Evolutionary conservation across 495 filamentous ascomycete genomes (phyloP).

Genomic region (Bacidia rubella): DNA sequence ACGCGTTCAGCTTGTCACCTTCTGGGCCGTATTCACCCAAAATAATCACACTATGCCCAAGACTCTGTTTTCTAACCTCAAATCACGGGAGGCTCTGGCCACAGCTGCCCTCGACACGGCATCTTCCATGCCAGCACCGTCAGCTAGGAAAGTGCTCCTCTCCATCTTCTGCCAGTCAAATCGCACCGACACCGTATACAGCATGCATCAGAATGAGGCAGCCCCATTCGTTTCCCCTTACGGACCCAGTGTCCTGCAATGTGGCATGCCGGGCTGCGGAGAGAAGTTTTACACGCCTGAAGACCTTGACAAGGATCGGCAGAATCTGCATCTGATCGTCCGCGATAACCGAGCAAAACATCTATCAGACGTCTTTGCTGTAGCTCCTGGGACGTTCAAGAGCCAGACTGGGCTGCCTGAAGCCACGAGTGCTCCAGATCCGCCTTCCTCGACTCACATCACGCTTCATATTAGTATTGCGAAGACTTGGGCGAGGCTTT

Average conservation of each 20-base stretch:
- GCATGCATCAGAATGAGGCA: background rate
- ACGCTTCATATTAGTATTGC: conserved; percentile 18
- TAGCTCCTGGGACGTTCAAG: conserved; percentile 9
- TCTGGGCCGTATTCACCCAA: conserved; percentile 19
- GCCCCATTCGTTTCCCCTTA: conserved; percentile 19
- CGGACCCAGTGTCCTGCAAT: conserved; percentile 19
- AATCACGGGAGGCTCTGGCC: conserved; percentile 14
- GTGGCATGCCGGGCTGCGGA: conserved; percentile 13
- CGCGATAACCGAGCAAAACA: conserved; percentile 15
- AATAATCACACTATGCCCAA: conserved; percentile 18
- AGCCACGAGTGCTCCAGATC: background rate
- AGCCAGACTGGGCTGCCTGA: conserved; percentile 18
- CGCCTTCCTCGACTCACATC: conserved; percentile 14
- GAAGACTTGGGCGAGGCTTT: conserved; percentile 11
- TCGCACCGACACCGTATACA: background rate
- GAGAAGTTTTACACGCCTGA: conserved; percentile 9
- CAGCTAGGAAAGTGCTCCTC: conserved; percentile 1
- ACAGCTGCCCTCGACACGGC: conserved; percentile 12
- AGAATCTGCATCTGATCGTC: conserved; percentile 1
- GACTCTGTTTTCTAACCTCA: conserved; percentile 18
- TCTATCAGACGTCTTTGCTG: conserved; percentile 14
- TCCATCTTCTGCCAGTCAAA: background rate
- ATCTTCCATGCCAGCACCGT: background rate
- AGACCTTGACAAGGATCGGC: background rate
- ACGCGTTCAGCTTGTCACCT: conserved; percentile 17